Evolutionary conservation across 805 yeast species (phyloP).

Genomic region (Hanseniaspora singularis): DNA sequence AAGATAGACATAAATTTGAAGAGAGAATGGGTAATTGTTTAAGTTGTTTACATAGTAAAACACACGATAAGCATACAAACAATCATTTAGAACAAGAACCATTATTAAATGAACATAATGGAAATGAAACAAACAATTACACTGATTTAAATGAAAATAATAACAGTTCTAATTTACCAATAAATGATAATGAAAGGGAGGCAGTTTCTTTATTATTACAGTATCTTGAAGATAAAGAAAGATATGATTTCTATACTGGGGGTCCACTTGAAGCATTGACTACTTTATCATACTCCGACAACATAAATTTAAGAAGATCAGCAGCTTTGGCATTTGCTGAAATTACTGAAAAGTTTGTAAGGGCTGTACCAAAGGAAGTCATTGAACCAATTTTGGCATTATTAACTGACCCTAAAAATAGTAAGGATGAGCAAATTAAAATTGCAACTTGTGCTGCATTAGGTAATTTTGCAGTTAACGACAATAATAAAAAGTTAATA

Average conservation of each 20-base stretch:
- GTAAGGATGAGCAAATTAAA: constrained; percentile 86
- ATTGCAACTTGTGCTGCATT: constrained; percentile 98
- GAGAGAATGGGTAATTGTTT: constrained; percentile 42
- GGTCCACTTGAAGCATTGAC: constrained; percentile 75
- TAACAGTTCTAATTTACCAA: constrained; percentile 40
- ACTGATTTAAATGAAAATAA: constrained; percentile 31
- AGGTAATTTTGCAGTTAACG: constrained; percentile 95
- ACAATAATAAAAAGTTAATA: constrained; percentile 81
- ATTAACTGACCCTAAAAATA: constrained; percentile 39
- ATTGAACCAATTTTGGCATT: constrained; percentile 85
- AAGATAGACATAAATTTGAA: background rate
- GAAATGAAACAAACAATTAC: constrained; percentile 7
- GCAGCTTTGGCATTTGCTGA: constrained; percentile 98
- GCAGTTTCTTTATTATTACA: constrained; percentile 85
- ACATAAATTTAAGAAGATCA: constrained; percentile 85
- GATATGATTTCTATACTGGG: constrained; percentile 79
- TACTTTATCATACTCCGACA: constrained; percentile 88
- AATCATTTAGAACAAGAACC: constrained; percentile 6
- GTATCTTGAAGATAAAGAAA: constrained; percentile 63
- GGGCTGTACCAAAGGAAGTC: constrained; percentile 81
- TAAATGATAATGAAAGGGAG: constrained; percentile 93
- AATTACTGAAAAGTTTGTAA: constrained; percentile 89
- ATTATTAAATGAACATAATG: background rate
- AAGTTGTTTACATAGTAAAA: constrained; percentile 31
- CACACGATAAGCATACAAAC: constrained; percentile 1